Evolutionary conservation across 176 grass and related monocot species (phyloP).

Genomic region (Raddia distichophylla): DNA sequence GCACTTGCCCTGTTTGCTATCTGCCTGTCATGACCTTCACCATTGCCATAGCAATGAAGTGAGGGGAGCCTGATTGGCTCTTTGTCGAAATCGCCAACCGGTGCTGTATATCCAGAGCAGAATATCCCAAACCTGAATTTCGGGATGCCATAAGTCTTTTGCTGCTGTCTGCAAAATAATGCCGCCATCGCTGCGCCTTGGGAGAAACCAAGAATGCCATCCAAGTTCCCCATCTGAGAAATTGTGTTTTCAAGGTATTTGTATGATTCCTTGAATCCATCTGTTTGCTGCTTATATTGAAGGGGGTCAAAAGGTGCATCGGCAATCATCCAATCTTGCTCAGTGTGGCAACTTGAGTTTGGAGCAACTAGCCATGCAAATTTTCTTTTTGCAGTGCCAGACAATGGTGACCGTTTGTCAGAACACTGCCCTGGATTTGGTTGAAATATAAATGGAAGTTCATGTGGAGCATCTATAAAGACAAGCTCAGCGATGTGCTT

Average conservation of each 20-base stretch:
- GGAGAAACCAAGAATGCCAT: conserved; percentile 86
- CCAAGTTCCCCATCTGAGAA: conserved; percentile 55
- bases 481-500: conserved; percentile 75
- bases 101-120: conserved; percentile 71
- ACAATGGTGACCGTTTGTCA: conserved; percentile 32
- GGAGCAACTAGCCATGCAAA: conserved; percentile 73
- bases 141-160: conserved; percentile 32
- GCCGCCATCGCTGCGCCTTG: conserved; percentile 86
- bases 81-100: conserved; percentile 7
- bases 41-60: conserved; percentile 76
- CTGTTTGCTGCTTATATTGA: conserved; percentile 79
- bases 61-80: conserved; percentile 69
- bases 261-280: conserved; percentile 77
- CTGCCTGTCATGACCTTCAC: conserved; percentile 74
- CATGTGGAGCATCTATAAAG: conserved; percentile 83
- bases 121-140: conserved; percentile 76
- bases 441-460: conserved; percentile 76
- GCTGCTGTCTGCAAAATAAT: conserved; percentile 69
- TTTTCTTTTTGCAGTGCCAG: conserved; percentile 51
- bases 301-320: conserved; percentile 65
- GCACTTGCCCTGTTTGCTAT: conserved; percentile 60
- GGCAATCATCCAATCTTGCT: conserved; percentile 64
- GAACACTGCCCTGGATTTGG: conserved; percentile 30
- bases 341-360: conserved; percentile 21
- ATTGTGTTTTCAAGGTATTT: conserved; percentile 53